Evolutionary conservation across 257 asterid species (phyloP).

Genomic region (Rhazya stricta): DNA sequence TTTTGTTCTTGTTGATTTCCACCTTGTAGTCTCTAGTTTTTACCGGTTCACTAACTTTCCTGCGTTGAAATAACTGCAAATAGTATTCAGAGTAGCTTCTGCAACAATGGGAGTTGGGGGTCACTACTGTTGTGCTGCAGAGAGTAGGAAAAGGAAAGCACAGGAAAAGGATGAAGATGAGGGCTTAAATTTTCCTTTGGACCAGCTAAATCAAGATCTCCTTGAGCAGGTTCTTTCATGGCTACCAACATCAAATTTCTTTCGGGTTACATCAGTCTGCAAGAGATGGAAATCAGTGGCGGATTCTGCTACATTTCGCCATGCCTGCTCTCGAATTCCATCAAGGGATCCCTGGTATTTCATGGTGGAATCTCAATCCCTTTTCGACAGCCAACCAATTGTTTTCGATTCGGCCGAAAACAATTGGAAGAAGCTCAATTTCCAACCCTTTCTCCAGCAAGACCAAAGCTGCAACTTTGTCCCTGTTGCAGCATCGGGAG

Average conservation of each 20-base stretch:
- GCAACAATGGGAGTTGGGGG: slow-evolving; percentile 28
- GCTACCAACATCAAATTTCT: slow-evolving; percentile 66
- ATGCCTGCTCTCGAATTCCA: slow-evolving; percentile 58
- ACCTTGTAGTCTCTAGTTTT: not conserved
- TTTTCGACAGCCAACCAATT: slow-evolving; percentile 15
- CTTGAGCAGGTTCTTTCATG: slow-evolving; percentile 77
- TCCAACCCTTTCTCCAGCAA: slow-evolving; percentile 16
- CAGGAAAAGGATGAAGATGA: slow-evolving; percentile 26
- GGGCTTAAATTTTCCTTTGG: slow-evolving; percentile 30
- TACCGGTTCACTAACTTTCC: not conserved
- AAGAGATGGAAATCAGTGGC: slow-evolving; percentile 74
- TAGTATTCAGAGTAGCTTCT: not conserved
- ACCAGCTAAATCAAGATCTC: slow-evolving; percentile 76
- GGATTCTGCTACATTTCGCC: slow-evolving; percentile 50
- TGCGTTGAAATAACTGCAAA: not conserved
- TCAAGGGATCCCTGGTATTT: slow-evolving; percentile 63
- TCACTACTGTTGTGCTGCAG: not conserved
- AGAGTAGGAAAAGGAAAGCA: slow-evolving; percentile 22
- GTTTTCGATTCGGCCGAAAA: slow-evolving; percentile 58
- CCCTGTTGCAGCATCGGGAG: slow-evolving; percentile 82
- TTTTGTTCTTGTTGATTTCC: not conserved
- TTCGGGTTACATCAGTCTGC: slow-evolving; percentile 58
- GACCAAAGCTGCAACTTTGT: slow-evolving; percentile 21
- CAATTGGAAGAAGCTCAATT: slow-evolving; percentile 50
- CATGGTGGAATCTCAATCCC: slow-evolving; percentile 58